These are phyloP conservation scores for Arxiozyma heterogenica DNA, from an alignment of 1,139 yeast species.

Conservation along the genomic window DNA sequence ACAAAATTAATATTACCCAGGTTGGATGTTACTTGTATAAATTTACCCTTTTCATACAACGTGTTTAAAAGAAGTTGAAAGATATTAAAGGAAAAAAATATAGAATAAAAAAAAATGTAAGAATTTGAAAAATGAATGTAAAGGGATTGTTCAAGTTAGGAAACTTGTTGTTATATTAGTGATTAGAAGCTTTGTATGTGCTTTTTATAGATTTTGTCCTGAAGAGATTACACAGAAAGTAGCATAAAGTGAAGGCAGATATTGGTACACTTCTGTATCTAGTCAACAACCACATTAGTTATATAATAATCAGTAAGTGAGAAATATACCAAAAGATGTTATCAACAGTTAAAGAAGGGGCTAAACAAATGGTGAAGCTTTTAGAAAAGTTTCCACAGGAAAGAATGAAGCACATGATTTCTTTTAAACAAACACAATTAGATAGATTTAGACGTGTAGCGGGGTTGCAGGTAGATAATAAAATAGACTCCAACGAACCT, in stretches of 20 bases:
- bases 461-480: conserved; percentile 29
- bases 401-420: conserved; percentile 53
- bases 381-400: conserved; percentile 51
- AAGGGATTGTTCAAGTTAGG: not conserved
- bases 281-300: no score
- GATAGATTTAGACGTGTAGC: conserved; percentile 45
- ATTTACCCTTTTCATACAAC: no score
- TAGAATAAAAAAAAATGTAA: no score
- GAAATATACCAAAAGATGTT: not conserved
- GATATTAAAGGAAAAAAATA: not conserved
- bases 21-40: no score
- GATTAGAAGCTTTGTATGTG: not conserved
- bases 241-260: not conserved
- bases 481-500: conserved; percentile 23
- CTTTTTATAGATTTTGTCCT: no score
- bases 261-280: no score
- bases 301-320: not conserved
- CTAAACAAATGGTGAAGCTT: conserved; percentile 35
- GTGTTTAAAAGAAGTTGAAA: no score
- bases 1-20: not conserved
- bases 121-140: no score
- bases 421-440: conserved; percentile 58
- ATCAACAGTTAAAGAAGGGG: conserved; percentile 30
- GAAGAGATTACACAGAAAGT: no score
- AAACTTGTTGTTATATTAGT: no score